Evolutionary conservation across 148 eudicot species (phyloP).

Genomic region (Heliamphora exappendiculata): DNA sequence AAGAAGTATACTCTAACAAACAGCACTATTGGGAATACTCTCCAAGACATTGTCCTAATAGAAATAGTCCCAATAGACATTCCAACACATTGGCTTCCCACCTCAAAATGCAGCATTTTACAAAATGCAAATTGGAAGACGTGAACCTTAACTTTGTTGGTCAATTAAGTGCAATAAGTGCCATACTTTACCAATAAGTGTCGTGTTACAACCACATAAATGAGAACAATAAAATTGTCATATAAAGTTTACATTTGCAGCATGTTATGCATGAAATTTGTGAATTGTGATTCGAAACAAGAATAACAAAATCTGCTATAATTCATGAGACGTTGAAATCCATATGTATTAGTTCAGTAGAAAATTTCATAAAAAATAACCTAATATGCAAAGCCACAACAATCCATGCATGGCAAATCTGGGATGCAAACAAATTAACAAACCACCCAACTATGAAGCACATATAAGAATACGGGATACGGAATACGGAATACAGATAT

Average conservation of each 20-base stretch:
- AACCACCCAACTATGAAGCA: no score
- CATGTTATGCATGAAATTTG: neutral
- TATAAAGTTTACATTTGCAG: neutral
- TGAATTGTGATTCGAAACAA: neutral
- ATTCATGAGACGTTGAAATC: neutral
- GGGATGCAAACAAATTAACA: neutral
- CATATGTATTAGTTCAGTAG: neutral
- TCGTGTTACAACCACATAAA: neutral
- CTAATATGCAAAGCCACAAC: neutral
- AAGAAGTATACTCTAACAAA: conserved; percentile 5
- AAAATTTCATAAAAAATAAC: neutral
- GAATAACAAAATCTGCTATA: neutral
- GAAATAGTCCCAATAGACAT: neutral
- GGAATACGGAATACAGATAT: no score
- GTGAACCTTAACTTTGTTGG: neutral
- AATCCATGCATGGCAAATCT: neutral
- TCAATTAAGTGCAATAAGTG: neutral
- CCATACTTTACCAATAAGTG: neutral
- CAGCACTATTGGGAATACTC: neutral
- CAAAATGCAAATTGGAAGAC: neutral
- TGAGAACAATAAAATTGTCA: neutral
- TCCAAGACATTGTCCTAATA: neutral
- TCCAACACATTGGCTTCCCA: neutral
- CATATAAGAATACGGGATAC: no score
- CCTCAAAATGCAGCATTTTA: neutral